Conservation (phyloP, 768 basidiomycete species). For the Amyloporia xantha region DNA sequence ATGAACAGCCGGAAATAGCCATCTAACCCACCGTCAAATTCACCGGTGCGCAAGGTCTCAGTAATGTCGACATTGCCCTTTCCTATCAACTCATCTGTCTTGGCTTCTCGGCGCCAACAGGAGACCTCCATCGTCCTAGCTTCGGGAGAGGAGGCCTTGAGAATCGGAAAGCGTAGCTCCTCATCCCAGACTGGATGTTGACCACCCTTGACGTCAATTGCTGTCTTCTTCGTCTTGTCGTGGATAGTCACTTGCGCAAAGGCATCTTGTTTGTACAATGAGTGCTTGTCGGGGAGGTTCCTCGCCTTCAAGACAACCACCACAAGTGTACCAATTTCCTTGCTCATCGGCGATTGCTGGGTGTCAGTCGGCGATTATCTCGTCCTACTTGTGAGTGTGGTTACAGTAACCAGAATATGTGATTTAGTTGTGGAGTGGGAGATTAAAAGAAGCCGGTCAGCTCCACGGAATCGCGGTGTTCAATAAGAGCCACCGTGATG, state of each 20-base stretch:
- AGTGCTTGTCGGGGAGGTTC: constrained; percentile 76
- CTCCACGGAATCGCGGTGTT: too few relatives aligned
- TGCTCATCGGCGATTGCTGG: constrained; percentile 14
- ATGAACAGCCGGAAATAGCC: constrained; percentile 5
- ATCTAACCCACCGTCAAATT: constrained; percentile 86
- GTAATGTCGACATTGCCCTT: constrained; percentile 69
- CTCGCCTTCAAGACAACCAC: constrained; percentile 81
- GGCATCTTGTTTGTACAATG: constrained; percentile 89
- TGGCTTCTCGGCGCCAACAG: constrained; percentile 76
- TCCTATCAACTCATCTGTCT: constrained; percentile 70
- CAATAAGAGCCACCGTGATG: too few relatives aligned
- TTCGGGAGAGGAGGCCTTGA: constrained; percentile 47
- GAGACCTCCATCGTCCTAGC: constrained; percentile 61
- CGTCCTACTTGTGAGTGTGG: too few relatives aligned
- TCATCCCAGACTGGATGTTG: constrained; percentile 94
- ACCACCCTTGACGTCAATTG: constrained; percentile 77
- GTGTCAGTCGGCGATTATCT: too few relatives aligned
- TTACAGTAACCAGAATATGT: too few relatives aligned
- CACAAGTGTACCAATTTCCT: constrained; percentile 68
- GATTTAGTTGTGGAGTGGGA: too few relatives aligned
- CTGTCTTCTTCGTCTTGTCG: constrained; percentile 60
- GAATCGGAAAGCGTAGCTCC: constrained; percentile 70
- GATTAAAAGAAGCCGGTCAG: too few relatives aligned
- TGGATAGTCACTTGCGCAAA: constrained; percentile 61
- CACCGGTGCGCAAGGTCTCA: constrained; percentile 75